Evolutionary conservation across 148 eudicot species (phyloP).

Genomic region (Drosera capensis): DNA sequence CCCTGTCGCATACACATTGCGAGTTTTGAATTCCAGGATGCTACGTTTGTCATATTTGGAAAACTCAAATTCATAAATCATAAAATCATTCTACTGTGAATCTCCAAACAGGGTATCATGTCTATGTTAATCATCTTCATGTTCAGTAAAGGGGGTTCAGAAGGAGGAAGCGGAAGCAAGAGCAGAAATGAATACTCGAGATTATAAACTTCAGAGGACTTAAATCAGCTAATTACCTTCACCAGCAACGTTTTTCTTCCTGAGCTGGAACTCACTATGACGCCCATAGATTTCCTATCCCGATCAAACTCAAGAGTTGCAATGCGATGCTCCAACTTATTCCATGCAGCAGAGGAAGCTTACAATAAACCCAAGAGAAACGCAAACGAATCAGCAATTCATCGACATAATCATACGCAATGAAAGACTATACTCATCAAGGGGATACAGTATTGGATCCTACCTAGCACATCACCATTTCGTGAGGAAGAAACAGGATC

Average conservation of each 20-base stretch:
- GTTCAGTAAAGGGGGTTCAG: neutral
- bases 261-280: conserved; percentile 21
- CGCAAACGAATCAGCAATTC: neutral
- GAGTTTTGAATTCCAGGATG: neutral
- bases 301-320: conserved; percentile 49
- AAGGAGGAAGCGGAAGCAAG: neutral
- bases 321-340: conserved; percentile 15
- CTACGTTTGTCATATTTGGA: too few species aligned
- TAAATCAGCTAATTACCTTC: conserved; percentile 14
- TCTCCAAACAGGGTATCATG: too few species aligned
- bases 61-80: neutral
- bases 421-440: neutral
- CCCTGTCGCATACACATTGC: conserved; percentile 5
- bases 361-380: neutral
- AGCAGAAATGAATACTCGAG: neutral
- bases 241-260: conserved; percentile 28
- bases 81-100: neutral
- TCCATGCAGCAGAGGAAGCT: conserved; percentile 28
- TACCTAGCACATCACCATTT: conserved; percentile 30
- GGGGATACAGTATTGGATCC: conserved; percentile 5
- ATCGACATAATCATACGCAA: neutral
- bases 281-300: conserved; percentile 47
- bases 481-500: conserved; percentile 9
- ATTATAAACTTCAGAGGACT: too few species aligned
- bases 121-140: too few species aligned